Conservation (phyloP, 192 early-diverging fungal species). For the Haplosporangium gracile region DNA sequence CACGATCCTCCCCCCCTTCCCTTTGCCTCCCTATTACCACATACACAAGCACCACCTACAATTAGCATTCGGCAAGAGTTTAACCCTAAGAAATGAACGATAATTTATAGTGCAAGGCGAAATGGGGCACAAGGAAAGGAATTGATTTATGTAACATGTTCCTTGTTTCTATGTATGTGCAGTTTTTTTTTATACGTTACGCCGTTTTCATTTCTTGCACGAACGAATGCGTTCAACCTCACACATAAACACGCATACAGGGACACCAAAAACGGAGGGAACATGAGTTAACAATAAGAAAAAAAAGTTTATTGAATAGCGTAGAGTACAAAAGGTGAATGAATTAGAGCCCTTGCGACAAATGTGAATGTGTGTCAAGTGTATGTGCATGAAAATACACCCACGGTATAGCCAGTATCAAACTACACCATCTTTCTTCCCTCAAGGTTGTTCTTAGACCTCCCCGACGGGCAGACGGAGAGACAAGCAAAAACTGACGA, state of each 20-base stretch:
- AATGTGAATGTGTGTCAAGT: neutral
- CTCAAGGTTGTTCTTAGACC: neutral
- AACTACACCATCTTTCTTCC: neutral
- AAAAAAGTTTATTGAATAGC: neutral
- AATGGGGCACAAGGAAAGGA: neutral
- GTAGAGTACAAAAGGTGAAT: neutral
- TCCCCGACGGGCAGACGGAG: neutral
- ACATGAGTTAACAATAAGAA: neutral
- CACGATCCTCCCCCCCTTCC: too few species aligned
- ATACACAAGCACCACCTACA: too few species aligned
- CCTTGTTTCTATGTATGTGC: too few species aligned
- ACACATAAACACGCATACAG: too few species aligned
- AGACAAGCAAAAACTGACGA: neutral
- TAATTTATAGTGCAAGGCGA: neutral
- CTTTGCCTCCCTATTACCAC: too few species aligned
- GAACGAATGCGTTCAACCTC: too few species aligned
- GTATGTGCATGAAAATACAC: slow-evolving; percentile 1
- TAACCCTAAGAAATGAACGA: neutral
- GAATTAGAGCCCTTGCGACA: neutral
- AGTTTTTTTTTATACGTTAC: neutral
- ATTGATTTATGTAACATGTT: neutral
- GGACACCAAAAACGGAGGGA: too few species aligned
- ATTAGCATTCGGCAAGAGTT: neutral
- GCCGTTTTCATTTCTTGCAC: too few species aligned
- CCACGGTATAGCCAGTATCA: neutral